These are phyloP conservation scores for Apiotrichum gracile DNA, from an alignment of 1,284 basidiomycete species.

Conservation along the genomic window DNA sequence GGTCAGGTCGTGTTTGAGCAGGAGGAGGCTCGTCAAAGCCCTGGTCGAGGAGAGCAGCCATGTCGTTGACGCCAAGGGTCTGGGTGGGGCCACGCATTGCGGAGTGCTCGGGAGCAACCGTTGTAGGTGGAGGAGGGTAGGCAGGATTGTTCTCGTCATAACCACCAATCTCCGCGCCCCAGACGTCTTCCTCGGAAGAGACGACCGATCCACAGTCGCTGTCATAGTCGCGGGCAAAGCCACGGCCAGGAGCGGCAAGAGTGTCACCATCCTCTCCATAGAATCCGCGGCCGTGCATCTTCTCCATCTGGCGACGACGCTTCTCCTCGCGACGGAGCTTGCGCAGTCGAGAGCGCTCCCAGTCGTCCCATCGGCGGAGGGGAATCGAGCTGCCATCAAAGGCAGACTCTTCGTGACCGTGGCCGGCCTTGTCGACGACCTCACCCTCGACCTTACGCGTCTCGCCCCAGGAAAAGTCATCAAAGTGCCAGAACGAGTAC, in stretches of 20 bases:
- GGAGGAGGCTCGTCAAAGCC: constrained; percentile 69
- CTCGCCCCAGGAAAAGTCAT: constrained; percentile 94
- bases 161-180: constrained; percentile 58
- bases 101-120: constrained; percentile 52
- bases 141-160: constrained; percentile 78
- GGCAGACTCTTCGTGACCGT: constrained; percentile 59
- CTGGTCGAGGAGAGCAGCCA: constrained; percentile 80
- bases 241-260: constrained; percentile 47
- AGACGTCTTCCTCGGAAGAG: constrained; percentile 88
- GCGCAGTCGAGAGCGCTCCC: constrained; percentile 93
- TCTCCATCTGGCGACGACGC: constrained; percentile 70
- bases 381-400: constrained; percentile 65
- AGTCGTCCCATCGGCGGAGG: constrained; percentile 95
- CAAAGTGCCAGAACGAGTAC: constrained; percentile 99
- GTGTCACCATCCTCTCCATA: constrained; percentile 27
- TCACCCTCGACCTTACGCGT: constrained; percentile 96
- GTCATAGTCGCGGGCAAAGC: constrained; percentile 40
- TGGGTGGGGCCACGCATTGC: constrained; percentile 56
- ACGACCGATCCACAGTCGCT: constrained; percentile 62
- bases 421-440: constrained; percentile 54
- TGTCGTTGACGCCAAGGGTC: constrained; percentile 56
- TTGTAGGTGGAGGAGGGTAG: constrained; percentile 77
- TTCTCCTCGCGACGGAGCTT: constrained; percentile 87
- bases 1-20: constrained; percentile 16
- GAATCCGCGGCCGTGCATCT: constrained; percentile 52